Conservation (phyloP, 768 basidiomycete species). For the Leccinum barrowsii region DNA sequence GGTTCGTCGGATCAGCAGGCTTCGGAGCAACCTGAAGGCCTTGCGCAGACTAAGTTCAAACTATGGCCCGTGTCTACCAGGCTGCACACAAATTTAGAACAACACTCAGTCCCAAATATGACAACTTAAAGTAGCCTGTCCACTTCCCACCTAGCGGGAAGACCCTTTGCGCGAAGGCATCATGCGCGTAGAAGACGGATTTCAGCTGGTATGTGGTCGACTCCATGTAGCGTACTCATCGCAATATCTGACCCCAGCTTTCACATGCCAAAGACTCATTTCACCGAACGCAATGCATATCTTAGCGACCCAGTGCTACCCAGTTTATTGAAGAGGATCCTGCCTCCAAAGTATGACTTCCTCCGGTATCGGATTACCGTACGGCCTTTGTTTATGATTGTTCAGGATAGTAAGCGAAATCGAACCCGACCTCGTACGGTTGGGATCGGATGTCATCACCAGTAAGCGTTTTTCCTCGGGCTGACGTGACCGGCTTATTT, state of each 20-base stretch:
- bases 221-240: neutral
- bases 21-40: neutral
- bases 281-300: slow-evolving; percentile 58
- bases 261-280: slow-evolving; percentile 39
- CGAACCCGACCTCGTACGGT: slow-evolving; percentile 55
- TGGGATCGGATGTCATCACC: slow-evolving; percentile 54
- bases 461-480: slow-evolving; percentile 34
- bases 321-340: slow-evolving; percentile 50
- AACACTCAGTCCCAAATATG: neutral
- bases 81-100: neutral
- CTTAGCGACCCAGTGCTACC: slow-evolving; percentile 61
- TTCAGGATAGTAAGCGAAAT: slow-evolving; percentile 46
- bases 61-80: too few relatives aligned
- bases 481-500: neutral
- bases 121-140: neutral
- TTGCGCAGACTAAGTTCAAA: too few relatives aligned
- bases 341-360: slow-evolving; percentile 44
- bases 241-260: neutral
- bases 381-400: neutral
- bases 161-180: neutral
- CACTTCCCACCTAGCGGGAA: neutral
- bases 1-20: neutral
- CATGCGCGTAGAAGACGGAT: slow-evolving; percentile 68
- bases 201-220: slow-evolving; percentile 46
- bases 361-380: neutral